These are phyloP conservation scores for Pythium chondricola DNA, from an alignment of 352 stramenopile genomes.

Conservation along the genomic window DNA sequence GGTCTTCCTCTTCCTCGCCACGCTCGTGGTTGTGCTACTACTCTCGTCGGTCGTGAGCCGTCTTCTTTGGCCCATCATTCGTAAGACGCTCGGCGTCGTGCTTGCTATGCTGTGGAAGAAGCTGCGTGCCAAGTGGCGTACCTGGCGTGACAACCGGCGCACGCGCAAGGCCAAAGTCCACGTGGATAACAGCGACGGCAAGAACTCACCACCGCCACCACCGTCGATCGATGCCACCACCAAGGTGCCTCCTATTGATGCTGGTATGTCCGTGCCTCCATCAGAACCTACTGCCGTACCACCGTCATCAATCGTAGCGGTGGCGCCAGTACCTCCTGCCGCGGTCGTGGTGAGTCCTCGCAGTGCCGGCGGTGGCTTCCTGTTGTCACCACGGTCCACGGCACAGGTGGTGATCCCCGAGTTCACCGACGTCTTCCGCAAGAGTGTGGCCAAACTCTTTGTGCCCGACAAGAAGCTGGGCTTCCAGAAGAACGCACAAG, in stretches of 20 bases:
- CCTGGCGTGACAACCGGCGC: not conserved
- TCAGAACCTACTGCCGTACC: too few species aligned
- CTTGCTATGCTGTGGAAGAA: constrained; percentile 26
- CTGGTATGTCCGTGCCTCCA: not conserved
- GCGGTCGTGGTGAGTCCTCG: not conserved
- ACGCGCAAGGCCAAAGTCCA: constrained; percentile 27
- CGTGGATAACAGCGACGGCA: constrained; percentile 15
- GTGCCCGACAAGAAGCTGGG: constrained; percentile 45
- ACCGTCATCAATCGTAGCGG: not conserved
- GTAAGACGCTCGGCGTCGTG: constrained; percentile 31
- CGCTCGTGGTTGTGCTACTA: constrained; percentile 44
- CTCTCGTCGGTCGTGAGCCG: constrained; percentile 48
- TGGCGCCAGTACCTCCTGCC: not conserved
- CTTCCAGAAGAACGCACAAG: constrained; percentile 41
- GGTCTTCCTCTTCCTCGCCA: constrained; percentile 57
- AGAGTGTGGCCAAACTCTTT: constrained; percentile 35
- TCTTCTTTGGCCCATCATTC: constrained; percentile 45
- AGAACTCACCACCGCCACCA: too few species aligned
- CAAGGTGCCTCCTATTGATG: too few species aligned
- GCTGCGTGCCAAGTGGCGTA: constrained; percentile 8
- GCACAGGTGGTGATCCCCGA: constrained; percentile 39
- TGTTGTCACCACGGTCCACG: too few species aligned
- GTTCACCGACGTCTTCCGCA: constrained; percentile 68
- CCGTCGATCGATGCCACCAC: not conserved
- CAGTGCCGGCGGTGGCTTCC: not conserved